Percentiles rank a stretch among this genome's conserved stretches.
phyloP scores from a whole-genome alignment of 768 basidiomycete species.

The Dacryopinax spathularia region DNA sequence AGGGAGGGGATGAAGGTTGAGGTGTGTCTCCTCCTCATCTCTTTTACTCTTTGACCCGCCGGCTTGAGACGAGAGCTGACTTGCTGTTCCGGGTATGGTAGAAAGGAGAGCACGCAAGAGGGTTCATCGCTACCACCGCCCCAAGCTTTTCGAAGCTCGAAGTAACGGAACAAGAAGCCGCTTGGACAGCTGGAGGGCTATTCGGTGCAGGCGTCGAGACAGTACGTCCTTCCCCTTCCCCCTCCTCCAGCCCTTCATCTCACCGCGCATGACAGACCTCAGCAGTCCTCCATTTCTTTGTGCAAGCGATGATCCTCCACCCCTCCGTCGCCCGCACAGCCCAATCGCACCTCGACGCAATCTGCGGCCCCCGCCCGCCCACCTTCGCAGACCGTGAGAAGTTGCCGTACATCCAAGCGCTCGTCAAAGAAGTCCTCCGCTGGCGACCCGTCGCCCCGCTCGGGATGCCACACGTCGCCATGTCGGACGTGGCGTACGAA shows the following conservation, averaged over 20 bases:
- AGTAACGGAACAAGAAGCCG: not conserved
- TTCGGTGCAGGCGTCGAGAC: not conserved
- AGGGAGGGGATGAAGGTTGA: not conserved
- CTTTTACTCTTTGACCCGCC: too few relatives aligned
- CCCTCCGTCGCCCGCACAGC: not conserved
- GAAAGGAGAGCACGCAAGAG: not conserved
- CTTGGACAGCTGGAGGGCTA: not conserved
- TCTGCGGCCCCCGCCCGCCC: not conserved
- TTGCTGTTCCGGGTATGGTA: not conserved
- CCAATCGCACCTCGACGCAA: not conserved
- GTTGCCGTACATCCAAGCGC: not conserved
- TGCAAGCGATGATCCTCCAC: constrained; percentile 2
- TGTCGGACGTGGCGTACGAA: constrained; percentile 4
- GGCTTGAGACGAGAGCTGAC: not conserved
- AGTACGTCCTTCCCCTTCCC: not conserved
- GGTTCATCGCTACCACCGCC: not conserved
- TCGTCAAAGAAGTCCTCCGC: not conserved
- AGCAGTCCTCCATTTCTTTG: not conserved
- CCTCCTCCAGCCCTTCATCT: not conserved
- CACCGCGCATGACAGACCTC: not conserved
- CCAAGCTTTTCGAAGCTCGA: not conserved
- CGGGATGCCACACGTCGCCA: not conserved
- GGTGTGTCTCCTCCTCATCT: not conserved
- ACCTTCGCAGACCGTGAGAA: not conserved
- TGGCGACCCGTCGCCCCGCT: not conserved